phyloP scores from a whole-genome alignment of 768 basidiomycete genomes.

The Russula virescens region DNA sequence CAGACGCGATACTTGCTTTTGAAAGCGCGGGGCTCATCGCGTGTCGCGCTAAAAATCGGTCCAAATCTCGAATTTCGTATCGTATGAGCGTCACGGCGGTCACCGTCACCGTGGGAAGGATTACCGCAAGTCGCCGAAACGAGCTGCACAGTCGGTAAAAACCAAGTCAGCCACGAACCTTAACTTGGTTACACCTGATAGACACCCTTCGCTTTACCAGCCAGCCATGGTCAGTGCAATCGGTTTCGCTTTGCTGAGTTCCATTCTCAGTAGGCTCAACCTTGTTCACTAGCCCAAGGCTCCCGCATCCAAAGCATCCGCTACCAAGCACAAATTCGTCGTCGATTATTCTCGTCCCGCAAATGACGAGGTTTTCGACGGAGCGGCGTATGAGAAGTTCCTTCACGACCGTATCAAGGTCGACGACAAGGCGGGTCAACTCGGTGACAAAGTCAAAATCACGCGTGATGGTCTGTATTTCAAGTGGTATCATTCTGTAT shows the following conservation, averaged over 20 bases:
- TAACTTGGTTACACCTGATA: conserved; percentile 11
- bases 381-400: conserved; percentile 75
- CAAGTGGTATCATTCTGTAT: neutral
- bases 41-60: neutral
- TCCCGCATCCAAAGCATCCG: conserved; percentile 44
- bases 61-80: no score
- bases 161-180: conserved; percentile 7
- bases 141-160: conserved; percentile 47
- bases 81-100: no score
- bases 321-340: conserved; percentile 70
- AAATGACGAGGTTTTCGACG: conserved; percentile 53
- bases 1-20: conserved; percentile 64
- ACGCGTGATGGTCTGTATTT: conserved; percentile 67
- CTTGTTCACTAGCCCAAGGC: conserved; percentile 52
- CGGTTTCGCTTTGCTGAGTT: conserved; percentile 79
- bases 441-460: conserved; percentile 86
- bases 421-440: conserved; percentile 85
- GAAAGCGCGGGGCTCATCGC: conserved; percentile 48
- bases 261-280: conserved; percentile 87
- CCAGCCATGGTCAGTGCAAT: conserved; percentile 67
- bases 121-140: conserved; percentile 11
- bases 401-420: conserved; percentile 93
- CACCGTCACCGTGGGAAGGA: conserved; percentile 1
- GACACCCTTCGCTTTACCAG: conserved; percentile 24
- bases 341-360: conserved; percentile 86